Evolutionary conservation across 768 basidiomycete genomes (phyloP), one percentile per base, ranked within the genome.

Genomic region (Lenzites betulinus): DNA sequence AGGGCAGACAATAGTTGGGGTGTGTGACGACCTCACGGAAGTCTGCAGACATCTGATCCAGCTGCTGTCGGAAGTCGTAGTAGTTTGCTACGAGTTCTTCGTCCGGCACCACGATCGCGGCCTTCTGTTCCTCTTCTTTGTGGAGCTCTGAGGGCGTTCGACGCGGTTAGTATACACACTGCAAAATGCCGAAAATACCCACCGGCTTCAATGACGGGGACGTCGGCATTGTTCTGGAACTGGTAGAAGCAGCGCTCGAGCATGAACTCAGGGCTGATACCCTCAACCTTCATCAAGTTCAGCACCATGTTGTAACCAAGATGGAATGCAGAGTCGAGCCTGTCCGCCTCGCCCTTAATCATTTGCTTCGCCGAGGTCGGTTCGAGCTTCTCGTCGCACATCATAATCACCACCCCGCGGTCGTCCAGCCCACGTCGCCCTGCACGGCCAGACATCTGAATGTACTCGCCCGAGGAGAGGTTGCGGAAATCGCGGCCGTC

Each of bases 361-460:
- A 99, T 99, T 54, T 81, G 83, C 78, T 96, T 98, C 38, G 97
- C 95, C 0, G 90, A 86, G 1, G 83, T 72, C 0, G 97, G 95
- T 68, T 98, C 97, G 46, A 99, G 81, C 75, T 96, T 98, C 77
- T 98, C 94, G 74, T 98, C 97, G 72, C 91, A 92, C 97, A 99
- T 98, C 93, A 99, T 92, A 67, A 99, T 98, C 52, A 99, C 97
- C 51, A 98, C 93, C 54, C 97, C 97, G n/a, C 97, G 87, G 62
- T 98, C 96, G 73, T 99, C 97, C 60, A 98, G 77, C 43, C 97
- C 97, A 76, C 97, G 87, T 68, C 97, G 89, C 64, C 97, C 97
- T 2, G 97, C 97, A 58, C 97, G 92, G 57, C 97, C 97, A 0
- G 95, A 95, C 97, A 99, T 99, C 70, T 99, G 97, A 68, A 98